Base-by-base conservation (phyloP, 148 eudicot species). In the Cornus controversa region DNA sequence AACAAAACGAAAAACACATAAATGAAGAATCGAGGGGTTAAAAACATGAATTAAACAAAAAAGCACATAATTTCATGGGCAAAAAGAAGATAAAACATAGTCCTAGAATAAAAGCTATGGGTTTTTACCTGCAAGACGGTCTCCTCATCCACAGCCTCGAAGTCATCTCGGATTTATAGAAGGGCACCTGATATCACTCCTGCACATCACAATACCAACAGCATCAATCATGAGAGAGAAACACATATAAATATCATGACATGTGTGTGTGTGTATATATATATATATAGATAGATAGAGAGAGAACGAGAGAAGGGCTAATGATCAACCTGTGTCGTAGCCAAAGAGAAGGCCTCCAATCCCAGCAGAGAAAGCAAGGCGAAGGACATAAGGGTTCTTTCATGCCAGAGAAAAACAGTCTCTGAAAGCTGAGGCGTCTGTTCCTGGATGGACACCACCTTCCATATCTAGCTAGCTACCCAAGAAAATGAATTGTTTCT, bases 311-410 rank as follows among this genome's bases (percentile, higher is more conserved):
- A 36, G 67, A 29, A 26, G 24, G 2, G 31, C 22, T 54, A 54
- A 6, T 66, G 27, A 4, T 16, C 4, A 50, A 89, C 92, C 90
- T 6, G 95, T 91, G 67, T 91, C 95, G 14, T 91, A 91, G 63
- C 95, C 95, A 73, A 91, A 91, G 81, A 89, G 91, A 24, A 91
- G 89, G 70, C 95, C 95, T 26, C 95, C 95, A 62, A 91, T 87
- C 23, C 95, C 95, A 74, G 92, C 95, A 22, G 95, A 91, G 82
- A 91, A 91, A 72, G 95, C 95, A 24, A 91, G 88, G 26, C 93
- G 92, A 65, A 91, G 86, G 70, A 91, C 89, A 42, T 83, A 91
- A 24, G 92, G 92, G 72, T 89, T 89, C 31, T 76, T 80, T 89
- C 89, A 86, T 50, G 90, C 85, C 5, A 89, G 77, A 7, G 90